Percentiles rank a stretch among this genome's conserved stretches.
These are phyloP conservation scores for Metschnikowia amazonensis DNA, from an alignment of 805 yeast species.

Conservation along the genomic window DNA sequence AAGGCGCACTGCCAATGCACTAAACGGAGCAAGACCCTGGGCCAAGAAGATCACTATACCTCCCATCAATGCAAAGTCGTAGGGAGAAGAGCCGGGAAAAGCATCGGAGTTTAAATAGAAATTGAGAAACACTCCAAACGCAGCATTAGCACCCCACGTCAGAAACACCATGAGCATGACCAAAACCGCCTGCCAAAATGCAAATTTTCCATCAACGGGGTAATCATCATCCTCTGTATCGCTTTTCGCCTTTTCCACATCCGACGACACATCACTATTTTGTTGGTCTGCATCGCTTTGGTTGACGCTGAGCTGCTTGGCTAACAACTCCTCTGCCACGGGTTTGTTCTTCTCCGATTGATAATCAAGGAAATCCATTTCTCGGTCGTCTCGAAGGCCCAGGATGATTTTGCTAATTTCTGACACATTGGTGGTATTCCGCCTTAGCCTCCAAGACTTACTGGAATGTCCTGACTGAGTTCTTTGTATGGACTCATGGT, in stretches of 20 bases:
- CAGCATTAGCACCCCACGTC: slow-evolving; percentile 58
- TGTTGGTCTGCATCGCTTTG: background rate
- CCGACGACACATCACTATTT: background rate
- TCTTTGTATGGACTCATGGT: slow-evolving; percentile 3
- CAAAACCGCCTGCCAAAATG: slow-evolving; percentile 20
- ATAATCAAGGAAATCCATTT: slow-evolving; percentile 14
- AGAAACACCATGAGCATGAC: slow-evolving; percentile 41
- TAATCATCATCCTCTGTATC: slow-evolving; percentile 9
- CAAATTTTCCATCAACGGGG: slow-evolving; percentile 18
- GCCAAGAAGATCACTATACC: slow-evolving; percentile 63
- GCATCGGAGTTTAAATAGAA: slow-evolving; percentile 41
- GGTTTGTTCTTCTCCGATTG: slow-evolving; percentile 10
- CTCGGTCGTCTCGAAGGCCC: slow-evolving; percentile 18
- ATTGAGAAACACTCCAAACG: slow-evolving; percentile 55
- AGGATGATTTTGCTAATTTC: slow-evolving; percentile 16
- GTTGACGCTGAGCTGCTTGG: slow-evolving; percentile 8
- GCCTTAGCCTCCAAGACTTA: slow-evolving; percentile 8
- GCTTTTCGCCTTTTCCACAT: background rate
- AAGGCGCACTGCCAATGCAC: slow-evolving; percentile 34
- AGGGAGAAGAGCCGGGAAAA: slow-evolving; percentile 52
- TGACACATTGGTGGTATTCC: slow-evolving; percentile 11
- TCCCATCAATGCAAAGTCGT: slow-evolving; percentile 65
- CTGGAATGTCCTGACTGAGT: slow-evolving; percentile 6
- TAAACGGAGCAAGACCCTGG: slow-evolving; percentile 55
- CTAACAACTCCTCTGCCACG: slow-evolving; percentile 14